Percentiles rank a stretch among this genome's conserved stretches.
phyloP scores from a whole-genome alignment of 2,329 filamentous ascomycete species.

The Thermoascus crustaceus region DNA sequence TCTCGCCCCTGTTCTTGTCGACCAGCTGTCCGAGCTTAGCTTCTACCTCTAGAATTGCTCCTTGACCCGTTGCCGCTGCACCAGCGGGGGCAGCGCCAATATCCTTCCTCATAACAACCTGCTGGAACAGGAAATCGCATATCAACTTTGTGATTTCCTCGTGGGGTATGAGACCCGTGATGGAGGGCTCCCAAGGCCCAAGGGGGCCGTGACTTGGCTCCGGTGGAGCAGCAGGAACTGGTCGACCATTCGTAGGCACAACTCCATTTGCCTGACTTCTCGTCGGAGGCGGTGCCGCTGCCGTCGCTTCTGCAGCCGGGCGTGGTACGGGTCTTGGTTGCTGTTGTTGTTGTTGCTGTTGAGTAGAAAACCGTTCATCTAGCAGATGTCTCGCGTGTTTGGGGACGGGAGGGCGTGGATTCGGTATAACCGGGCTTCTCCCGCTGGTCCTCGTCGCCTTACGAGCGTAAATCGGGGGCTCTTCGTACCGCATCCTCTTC shows the following conservation, averaged over 20 bases:
- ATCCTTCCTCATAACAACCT: slow-evolving; percentile 61
- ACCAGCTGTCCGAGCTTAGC: slow-evolving; percentile 82
- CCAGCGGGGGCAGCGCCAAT: slow-evolving; percentile 45
- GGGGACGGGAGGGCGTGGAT: slow-evolving; percentile 24
- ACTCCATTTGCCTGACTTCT: slow-evolving; percentile 15
- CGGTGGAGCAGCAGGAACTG: slow-evolving; percentile 10
- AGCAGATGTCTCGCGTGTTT: slow-evolving; percentile 21
- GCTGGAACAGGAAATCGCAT: slow-evolving; percentile 71
- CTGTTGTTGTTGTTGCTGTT: too few relatives aligned
- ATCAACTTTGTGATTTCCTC: slow-evolving; percentile 67
- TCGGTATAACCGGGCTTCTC: slow-evolving; percentile 34
- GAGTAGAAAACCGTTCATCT: slow-evolving; percentile 15
- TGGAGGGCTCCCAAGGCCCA: slow-evolving; percentile 47
- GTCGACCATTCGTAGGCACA: slow-evolving; percentile 23
- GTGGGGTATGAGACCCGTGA: slow-evolving; percentile 61
- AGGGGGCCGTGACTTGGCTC: slow-evolving; percentile 21
- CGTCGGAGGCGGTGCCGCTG: slow-evolving; percentile 11
- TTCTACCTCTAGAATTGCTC: slow-evolving; percentile 81
- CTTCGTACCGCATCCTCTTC: slow-evolving; percentile 44
- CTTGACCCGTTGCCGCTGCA: slow-evolving; percentile 52
- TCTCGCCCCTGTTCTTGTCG: slow-evolving; percentile 60
- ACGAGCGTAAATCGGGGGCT: slow-evolving; percentile 46
- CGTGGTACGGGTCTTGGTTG: slow-evolving; percentile 9
- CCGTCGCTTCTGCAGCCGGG: too few relatives aligned
- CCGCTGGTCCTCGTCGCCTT: slow-evolving; percentile 35